phyloP scores from a whole-genome alignment of 768 basidiomycete genomes.

The Amanita subjunquillea region DNA sequence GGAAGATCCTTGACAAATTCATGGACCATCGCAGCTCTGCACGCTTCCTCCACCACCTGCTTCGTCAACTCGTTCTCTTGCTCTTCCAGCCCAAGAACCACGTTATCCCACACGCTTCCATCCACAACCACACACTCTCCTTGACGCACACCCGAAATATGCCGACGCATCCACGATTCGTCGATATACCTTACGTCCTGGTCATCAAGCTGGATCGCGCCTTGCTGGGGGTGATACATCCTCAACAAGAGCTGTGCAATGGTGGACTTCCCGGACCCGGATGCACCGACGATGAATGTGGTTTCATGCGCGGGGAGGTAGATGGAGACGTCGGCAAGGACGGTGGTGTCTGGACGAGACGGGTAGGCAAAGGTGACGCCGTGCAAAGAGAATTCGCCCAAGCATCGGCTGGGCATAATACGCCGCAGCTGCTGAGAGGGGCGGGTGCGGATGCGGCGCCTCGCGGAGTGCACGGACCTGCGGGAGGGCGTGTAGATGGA shows the following conservation, averaged over 20 bases:
- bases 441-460: slow-evolving; percentile 5
- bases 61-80: slow-evolving; percentile 52
- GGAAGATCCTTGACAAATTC: slow-evolving; percentile 82
- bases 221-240: slow-evolving; percentile 60
- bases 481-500: slow-evolving; percentile 32
- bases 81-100: slow-evolving; percentile 50
- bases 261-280: slow-evolving; percentile 91
- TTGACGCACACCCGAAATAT: slow-evolving; percentile 74
- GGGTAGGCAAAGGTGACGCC: slow-evolving; percentile 82
- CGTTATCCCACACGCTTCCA: slow-evolving; percentile 74
- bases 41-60: slow-evolving; percentile 71
- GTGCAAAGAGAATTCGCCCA: slow-evolving; percentile 68
- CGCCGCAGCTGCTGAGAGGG: slow-evolving; percentile 32
- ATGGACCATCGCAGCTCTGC: slow-evolving; percentile 76
- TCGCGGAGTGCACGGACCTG: slow-evolving; percentile 39
- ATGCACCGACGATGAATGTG: slow-evolving; percentile 86
- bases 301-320: slow-evolving; percentile 66
- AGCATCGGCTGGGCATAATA: slow-evolving; percentile 53
- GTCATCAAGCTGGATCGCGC: slow-evolving; percentile 71
- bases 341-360: slow-evolving; percentile 53
- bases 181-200: slow-evolving; percentile 73
- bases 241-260: slow-evolving; percentile 74
- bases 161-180: slow-evolving; percentile 48
- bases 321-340: slow-evolving; percentile 60
- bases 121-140: slow-evolving; percentile 71